Evolutionary conservation across 2,329 filamentous ascomycete species (phyloP), one percentile per base, ranked within the genome.

Genomic region (Cladophialophora chaetospira): DNA sequence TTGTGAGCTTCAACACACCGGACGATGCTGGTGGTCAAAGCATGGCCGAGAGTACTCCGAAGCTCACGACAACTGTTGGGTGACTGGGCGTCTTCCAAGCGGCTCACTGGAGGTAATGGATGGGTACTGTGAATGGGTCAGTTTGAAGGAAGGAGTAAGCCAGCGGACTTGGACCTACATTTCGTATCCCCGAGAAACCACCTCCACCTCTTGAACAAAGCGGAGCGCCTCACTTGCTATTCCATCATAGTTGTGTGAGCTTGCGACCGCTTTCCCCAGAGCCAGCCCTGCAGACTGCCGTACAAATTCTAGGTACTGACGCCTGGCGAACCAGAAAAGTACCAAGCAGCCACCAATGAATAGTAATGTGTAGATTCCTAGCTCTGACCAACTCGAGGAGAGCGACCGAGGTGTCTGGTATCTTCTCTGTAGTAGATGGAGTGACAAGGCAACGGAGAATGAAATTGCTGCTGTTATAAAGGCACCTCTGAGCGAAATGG

Each of bases 191-290:
- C 92, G 85, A 26, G 92, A 95, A 23, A 97, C 91, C 28, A 97
- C 80, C 75, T 97, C 92, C n/a, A 97, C 91, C 73, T 97, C 92
- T 71, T 96, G 92, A 61, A 97, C 87, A 58, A 96, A 82, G 33
- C 88, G 85, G 53, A 96, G 78, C 2, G 89, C 88, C 28, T 89
- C 88, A 35, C 86, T 86, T 36, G 84, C 86, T 19, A 87, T 87
- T 36, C 86, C 84, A 72, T 97, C 91, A 65, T 95, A 91, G 47
- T 87, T 85, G 68, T 95, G 90, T 35, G 91, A 86, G 67, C 85
- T 86, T 44, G 83, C 79, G 43, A 94, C 85, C 63, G 96, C 85
- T 0, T 78, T 74, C 9, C 84, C 83, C 4, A 88, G 85, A 61
- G 87, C 84, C 29, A 84, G 79, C 33, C 96, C 79, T 0, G 88